phyloP scores from a whole-genome alignment of 768 basidiomycete genomes.

The Rossbeevera mucosa region DNA sequence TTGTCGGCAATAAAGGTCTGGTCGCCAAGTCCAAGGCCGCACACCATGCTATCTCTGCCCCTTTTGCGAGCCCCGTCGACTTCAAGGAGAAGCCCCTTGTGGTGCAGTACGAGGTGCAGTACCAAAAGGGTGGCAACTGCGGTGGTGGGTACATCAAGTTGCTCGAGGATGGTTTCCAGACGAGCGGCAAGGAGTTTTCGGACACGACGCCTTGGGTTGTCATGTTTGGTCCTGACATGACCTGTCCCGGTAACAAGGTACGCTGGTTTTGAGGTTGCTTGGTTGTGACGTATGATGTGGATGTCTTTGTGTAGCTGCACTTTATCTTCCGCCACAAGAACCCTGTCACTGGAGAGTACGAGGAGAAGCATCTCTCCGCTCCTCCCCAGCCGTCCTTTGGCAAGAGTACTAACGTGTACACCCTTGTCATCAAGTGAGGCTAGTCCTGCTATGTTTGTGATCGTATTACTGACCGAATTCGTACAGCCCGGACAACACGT shows the following conservation, averaged over 20 bases:
- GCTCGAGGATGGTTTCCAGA: conserved; percentile 90
- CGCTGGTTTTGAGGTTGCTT: neutral
- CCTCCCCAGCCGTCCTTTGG: conserved; percentile 83
- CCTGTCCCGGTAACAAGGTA: conserved; percentile 89
- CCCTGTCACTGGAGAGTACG: conserved; percentile 86
- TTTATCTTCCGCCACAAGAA: conserved; percentile 99
- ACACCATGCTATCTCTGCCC: conserved; percentile 97
- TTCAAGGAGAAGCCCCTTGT: conserved; percentile 84
- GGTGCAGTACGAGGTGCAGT: conserved; percentile 98
- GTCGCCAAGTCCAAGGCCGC: conserved; percentile 97
- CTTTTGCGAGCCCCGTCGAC: conserved; percentile 73
- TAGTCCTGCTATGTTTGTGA: neutral
- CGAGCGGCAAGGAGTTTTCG: conserved; percentile 86
- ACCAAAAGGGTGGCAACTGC: conserved; percentile 98
- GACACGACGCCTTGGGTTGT: conserved; percentile 92
- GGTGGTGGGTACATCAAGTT: conserved; percentile 99
- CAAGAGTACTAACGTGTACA: conserved; percentile 92
- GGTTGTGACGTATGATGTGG: neutral
- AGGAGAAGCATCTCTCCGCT: conserved; percentile 91
- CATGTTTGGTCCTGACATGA: conserved; percentile 98
- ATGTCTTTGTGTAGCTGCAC: conserved; percentile 59
- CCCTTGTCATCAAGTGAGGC: conserved; percentile 83
- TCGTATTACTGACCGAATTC: neutral
- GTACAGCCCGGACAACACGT: conserved; percentile 86
- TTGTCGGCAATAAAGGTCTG: conserved; percentile 85